Evolutionary conservation across 164 flowering plant genomes (phyloP).

Genomic region (Stephania cephalantha): DNA sequence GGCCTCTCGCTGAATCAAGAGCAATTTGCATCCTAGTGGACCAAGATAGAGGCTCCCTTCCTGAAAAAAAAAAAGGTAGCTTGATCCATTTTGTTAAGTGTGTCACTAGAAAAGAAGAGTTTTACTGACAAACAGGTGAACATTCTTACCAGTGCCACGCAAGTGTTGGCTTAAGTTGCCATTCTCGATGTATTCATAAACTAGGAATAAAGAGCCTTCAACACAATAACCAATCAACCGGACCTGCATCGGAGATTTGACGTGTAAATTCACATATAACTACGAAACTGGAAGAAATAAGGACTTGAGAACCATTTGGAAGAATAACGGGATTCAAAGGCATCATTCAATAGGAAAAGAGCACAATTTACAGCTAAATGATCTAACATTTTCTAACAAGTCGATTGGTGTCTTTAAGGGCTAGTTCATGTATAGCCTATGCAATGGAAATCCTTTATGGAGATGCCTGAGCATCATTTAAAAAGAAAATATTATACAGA

Average conservation of each 20-base stretch:
- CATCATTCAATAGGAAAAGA: not conserved
- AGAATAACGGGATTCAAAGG: not conserved
- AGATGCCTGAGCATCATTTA: not conserved
- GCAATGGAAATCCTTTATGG: not conserved
- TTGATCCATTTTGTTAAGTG: not conserved
- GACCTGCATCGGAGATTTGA: conserved; percentile 43
- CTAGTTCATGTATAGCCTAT: not conserved
- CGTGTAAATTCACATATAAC: not conserved
- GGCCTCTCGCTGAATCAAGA: conserved; percentile 97
- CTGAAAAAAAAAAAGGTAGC: conserved; percentile 23
- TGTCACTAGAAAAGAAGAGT: not conserved
- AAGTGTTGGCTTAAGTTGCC: conserved; percentile 84
- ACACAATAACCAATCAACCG: conserved; percentile 91
- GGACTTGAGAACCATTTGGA: not conserved
- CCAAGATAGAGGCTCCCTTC: conserved; percentile 70
- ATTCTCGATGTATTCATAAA: conserved; percentile 85
- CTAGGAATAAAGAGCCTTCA: conserved; percentile 71
- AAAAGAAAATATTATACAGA: not conserved
- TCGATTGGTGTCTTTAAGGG: not conserved
- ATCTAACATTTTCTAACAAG: no score
- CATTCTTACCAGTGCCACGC: conserved; percentile 64
- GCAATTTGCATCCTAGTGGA: conserved; percentile 83
- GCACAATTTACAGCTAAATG: no score
- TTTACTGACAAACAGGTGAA: not conserved
- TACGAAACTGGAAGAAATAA: not conserved